A percentile compares a stretch with the other conserved stretches of the same genome.
These are phyloP conservation scores for Fusarium sp. DNA, from an alignment of 2,329 filamentous ascomycete species.

Conservation along the genomic window DNA sequence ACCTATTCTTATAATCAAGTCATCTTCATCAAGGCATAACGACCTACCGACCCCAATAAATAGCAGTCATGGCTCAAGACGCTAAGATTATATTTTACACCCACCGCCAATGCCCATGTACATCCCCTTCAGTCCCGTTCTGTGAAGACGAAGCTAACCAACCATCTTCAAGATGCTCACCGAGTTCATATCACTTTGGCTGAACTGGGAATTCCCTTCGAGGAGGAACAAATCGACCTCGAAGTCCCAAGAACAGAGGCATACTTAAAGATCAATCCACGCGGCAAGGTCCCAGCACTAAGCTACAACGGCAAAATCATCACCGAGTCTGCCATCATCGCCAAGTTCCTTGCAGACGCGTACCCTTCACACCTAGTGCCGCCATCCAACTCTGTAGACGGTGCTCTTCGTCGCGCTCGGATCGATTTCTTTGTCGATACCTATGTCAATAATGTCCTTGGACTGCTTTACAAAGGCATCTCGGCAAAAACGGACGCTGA, in stretches of 20 bases:
- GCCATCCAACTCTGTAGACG: neutral
- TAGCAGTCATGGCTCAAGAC: neutral
- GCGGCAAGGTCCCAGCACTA: neutral
- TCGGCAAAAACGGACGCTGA: neutral
- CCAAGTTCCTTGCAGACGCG: slow-evolving; percentile 13
- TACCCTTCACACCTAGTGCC: slow-evolving; percentile 1
- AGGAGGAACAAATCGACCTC: neutral
- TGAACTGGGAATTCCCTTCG: neutral
- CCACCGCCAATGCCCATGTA: neutral
- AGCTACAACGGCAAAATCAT: slow-evolving; percentile 1
- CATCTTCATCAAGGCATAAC: neutral
- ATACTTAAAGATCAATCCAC: slow-evolving; percentile 11
- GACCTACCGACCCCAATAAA: neutral
- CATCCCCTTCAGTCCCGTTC: neutral
- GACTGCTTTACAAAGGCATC: neutral
- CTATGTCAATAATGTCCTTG: neutral
- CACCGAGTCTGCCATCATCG: slow-evolving; percentile 31
- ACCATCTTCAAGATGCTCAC: neutral
- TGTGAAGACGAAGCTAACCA: neutral
- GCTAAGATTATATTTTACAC: neutral
- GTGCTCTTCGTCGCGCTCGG: neutral
- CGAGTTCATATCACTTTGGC: neutral
- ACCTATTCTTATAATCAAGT: neutral
- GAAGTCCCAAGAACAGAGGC: slow-evolving; percentile 47
- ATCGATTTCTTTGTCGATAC: slow-evolving; percentile 15